Percentiles rank a stretch among this genome's conserved stretches.
Conservation (phyloP, 2,329 filamentous ascomycete species). For the Leptographium lundbergii region DNA sequence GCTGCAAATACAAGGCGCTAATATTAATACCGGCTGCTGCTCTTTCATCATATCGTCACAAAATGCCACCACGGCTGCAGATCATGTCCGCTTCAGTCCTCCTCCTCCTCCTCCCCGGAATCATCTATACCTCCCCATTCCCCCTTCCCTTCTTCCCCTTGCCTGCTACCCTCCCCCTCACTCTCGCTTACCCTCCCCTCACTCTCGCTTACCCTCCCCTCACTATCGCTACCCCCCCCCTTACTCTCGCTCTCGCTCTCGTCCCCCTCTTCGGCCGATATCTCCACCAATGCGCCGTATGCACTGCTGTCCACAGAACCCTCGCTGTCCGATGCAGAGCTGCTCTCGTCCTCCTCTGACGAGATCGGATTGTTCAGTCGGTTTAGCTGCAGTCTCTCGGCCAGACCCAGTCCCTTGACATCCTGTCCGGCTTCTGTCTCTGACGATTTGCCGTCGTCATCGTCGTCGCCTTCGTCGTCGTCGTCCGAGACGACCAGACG, state of each 20-base stretch:
- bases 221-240: background rate
- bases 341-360: background rate
- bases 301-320: background rate
- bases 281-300: background rate
- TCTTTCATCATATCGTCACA: background rate
- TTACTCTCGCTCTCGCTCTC: background rate
- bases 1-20: background rate
- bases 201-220: background rate
- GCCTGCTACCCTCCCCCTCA: background rate
- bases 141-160: background rate
- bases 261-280: background rate
- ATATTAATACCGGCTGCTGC: background rate
- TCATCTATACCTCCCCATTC: background rate
- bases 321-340: background rate
- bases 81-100: background rate
- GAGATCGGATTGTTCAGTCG: constrained; percentile 1
- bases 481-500: background rate
- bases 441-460: background rate
- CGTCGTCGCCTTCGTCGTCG: background rate
- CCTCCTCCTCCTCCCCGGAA: background rate
- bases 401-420: constrained; percentile 5
- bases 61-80: background rate
- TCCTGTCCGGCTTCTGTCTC: background rate
- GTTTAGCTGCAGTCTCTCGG: constrained; percentile 3
- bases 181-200: background rate